Conservation (phyloP, 371 early-diverging fungal species). For the Mortierella sp. region DNA sequence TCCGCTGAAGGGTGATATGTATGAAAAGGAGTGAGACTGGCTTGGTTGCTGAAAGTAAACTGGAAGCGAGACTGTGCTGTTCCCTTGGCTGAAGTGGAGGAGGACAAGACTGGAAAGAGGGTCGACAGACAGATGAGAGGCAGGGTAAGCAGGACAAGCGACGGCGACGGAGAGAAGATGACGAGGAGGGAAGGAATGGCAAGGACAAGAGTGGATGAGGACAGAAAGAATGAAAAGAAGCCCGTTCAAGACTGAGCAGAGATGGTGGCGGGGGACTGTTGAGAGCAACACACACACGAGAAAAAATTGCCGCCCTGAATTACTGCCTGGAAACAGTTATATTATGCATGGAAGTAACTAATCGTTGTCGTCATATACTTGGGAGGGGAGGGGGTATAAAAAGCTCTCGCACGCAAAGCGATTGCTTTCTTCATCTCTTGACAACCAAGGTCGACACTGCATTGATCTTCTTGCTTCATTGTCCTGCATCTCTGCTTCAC, state of each 20-base stretch:
- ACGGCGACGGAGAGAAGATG: background rate
- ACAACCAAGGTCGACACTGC: background rate
- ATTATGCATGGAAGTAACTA: background rate
- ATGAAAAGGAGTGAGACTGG: background rate
- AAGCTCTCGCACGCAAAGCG: too few relatives aligned
- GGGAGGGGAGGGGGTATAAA: too few relatives aligned
- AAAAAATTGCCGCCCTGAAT: constrained; percentile 6
- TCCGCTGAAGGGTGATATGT: background rate
- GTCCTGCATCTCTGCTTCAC: background rate
- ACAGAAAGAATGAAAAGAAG: background rate
- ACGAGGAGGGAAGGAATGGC: constrained; percentile 11
- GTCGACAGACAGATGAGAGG: background rate
- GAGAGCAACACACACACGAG: background rate
- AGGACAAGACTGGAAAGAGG: background rate
- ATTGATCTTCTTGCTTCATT: background rate
- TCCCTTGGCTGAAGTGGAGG: background rate
- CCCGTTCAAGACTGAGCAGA: background rate
- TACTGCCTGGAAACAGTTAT: background rate
- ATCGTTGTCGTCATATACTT: background rate
- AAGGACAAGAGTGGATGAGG: background rate
- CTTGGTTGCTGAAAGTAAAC: background rate
- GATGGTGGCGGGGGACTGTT: constrained; percentile 1
- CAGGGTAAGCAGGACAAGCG: background rate
- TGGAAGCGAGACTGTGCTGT: background rate
- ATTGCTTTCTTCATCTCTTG: background rate